Evolutionary conservation across 352 stramenopile genomes (phyloP).

Genomic region (Aphanomyces stellatus): DNA sequence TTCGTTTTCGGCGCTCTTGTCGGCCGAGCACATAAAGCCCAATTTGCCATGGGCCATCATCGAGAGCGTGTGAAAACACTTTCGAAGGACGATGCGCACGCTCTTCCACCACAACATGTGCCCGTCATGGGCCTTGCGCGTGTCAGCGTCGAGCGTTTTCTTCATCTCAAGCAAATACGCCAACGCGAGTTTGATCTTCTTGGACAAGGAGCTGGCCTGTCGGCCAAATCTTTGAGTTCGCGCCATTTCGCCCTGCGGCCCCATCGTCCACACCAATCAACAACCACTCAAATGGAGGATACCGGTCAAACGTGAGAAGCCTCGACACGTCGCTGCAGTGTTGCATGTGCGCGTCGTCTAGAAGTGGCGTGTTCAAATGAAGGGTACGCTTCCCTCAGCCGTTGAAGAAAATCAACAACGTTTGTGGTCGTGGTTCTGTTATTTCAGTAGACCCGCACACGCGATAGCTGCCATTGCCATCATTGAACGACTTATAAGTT

Average conservation of each 20-base stretch:
- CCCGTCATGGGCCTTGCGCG: slow-evolving; percentile 47
- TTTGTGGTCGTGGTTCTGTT: no score
- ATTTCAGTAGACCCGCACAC: no score
- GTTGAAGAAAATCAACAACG: no score
- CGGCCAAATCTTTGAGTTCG: slow-evolving; percentile 39
- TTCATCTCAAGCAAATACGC: slow-evolving; percentile 70
- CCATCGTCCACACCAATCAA: background rate
- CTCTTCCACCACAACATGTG: slow-evolving; percentile 64
- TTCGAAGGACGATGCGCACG: slow-evolving; percentile 58
- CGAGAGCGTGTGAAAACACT: slow-evolving; percentile 68
- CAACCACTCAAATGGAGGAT: background rate
- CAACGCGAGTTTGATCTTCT: slow-evolving; percentile 59
- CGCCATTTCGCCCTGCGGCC: slow-evolving; percentile 44
- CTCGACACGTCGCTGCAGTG: slow-evolving; percentile 44
- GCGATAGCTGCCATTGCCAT: no score
- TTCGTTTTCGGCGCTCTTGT: slow-evolving; percentile 45
- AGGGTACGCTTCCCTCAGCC: no score
- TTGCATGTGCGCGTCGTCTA: slow-evolving; percentile 41
- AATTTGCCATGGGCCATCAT: slow-evolving; percentile 50
- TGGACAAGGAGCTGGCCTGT: slow-evolving; percentile 31
- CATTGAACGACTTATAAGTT: no score
- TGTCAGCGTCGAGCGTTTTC: slow-evolving; percentile 44
- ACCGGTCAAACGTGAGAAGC: slow-evolving; percentile 32
- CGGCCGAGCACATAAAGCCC: slow-evolving; percentile 46
- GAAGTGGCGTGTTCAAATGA: no score